Evolutionary conservation across 495 filamentous ascomycete species (phyloP).

Genomic region (Penicillium cataractarum): DNA sequence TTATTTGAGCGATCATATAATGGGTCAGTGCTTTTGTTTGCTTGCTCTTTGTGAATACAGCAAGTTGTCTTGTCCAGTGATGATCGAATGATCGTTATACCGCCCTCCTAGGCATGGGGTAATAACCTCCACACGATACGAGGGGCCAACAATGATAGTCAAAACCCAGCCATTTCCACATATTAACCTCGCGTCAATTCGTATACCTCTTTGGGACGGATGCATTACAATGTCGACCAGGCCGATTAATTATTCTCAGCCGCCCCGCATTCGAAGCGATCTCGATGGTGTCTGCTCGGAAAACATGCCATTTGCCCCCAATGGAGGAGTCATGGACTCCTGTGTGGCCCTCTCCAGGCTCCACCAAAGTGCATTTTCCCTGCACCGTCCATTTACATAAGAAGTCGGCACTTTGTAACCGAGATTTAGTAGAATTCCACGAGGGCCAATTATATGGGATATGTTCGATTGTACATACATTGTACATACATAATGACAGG

Average conservation of each 20-base stretch:
- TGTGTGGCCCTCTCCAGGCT: background rate
- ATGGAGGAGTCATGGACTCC: background rate
- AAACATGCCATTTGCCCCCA: background rate
- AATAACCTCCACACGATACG: background rate
- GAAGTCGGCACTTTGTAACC: background rate
- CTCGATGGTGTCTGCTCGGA: background rate
- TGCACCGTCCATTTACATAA: too few relatives aligned
- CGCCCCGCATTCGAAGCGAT: background rate
- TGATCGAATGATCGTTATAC: background rate
- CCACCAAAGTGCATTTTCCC: background rate
- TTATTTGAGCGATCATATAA: background rate
- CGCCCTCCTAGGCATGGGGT: background rate
- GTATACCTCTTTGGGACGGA: background rate
- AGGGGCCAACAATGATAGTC: background rate
- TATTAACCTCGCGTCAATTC: background rate
- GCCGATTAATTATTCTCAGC: background rate
- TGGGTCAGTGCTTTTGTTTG: background rate
- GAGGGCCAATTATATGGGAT: too few relatives aligned
- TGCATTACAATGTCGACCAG: background rate
- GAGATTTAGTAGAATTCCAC: background rate
- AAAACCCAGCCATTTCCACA: background rate
- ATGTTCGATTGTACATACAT: too few relatives aligned
- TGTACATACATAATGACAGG: too few relatives aligned
- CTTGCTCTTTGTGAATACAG: too few relatives aligned
- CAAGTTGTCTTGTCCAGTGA: background rate